Evolutionary conservation across 192 early-diverging fungal species (phyloP), one percentile per base, ranked within the genome.

Genomic region (Mortierella claussenii): DNA sequence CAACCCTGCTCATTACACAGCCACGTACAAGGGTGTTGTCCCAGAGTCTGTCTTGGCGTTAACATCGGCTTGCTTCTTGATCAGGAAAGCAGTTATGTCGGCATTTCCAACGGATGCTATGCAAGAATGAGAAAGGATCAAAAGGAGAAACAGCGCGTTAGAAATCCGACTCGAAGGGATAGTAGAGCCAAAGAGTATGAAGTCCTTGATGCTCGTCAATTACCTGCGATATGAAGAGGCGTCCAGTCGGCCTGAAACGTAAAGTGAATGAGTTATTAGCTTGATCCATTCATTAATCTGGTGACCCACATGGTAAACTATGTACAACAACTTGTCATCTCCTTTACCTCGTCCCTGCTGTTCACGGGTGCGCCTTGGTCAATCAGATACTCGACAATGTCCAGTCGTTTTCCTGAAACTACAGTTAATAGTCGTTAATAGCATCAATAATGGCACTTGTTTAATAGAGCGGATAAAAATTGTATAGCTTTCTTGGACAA

Each of bases 301-400:
- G 37, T 40, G n/a, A n/a, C n/a, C n/a, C n/a, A n/a, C n/a, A n/a
- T n/a, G n/a, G n/a, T n/a, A n/a, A n/a, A n/a, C n/a, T n/a, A n/a
- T n/a, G n/a, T n/a, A n/a, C n/a, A n/a, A n/a, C n/a, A n/a, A n/a
- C n/a, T n/a, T n/a, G n/a, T 4, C 0, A 13, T 13, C 9, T 24
- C 45, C 27, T 50, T 75, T 80, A 81, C 94, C 50, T 87, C 79
- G 67, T 97, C 95, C 10, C 63, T 69, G 1, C 86, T 82, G 80
- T 91, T 83, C 13, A 92, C 82, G 21, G 90, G 66, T 15, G 88
- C 89, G 21, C 86, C 87, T 31, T 88, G 82, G 8, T 73, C 69
- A 5, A 97, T 53, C 46, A 97, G 81, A 50, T 88, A 90, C 56
- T 85, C 59, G 0, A 93, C 80, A 47, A 95, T 78, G 36, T 89